Evolutionary conservation across 176 grass and related monocot genomes (phyloP).

Genomic region (Oryza officinalis): DNA sequence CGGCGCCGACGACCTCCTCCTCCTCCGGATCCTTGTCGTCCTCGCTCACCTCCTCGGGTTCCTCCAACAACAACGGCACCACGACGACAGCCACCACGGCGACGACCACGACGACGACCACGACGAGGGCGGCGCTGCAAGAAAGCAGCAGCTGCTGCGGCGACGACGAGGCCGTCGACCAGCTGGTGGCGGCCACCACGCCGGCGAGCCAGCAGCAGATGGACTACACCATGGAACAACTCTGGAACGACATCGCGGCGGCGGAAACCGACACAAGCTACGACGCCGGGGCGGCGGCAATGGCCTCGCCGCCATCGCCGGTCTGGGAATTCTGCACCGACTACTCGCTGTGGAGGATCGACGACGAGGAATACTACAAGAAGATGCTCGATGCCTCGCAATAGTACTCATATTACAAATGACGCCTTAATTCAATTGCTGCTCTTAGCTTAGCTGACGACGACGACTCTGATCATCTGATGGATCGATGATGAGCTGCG

Average conservation of each 20-base stretch:
- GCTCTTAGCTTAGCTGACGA: not conserved
- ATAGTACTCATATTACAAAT: not conserved
- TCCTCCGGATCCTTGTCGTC: constrained; percentile 19
- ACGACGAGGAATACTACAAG: constrained; percentile 73
- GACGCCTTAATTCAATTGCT: not conserved
- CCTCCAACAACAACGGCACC: not conserved
- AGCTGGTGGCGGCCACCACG: constrained; percentile 29
- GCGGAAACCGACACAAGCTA: constrained; percentile 44
- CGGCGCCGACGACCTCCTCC: not conserved
- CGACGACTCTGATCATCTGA: not conserved
- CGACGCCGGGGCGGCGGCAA: not conserved
- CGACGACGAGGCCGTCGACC: constrained; percentile 28
- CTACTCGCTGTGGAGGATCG: constrained; percentile 80
- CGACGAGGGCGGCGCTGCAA: not conserved
- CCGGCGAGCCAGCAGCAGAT: constrained; percentile 21
- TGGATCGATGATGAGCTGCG: not conserved
- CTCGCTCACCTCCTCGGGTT: constrained; percentile 30
- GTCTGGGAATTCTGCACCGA: constrained; percentile 68
- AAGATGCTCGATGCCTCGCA: constrained; percentile 48
- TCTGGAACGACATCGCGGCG: constrained; percentile 87
- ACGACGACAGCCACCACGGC: not conserved
- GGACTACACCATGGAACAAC: constrained; percentile 57
- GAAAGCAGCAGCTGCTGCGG: not conserved
- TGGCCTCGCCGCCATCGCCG: constrained; percentile 46
- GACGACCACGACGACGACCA: not conserved